phyloP scores from a whole-genome alignment of 768 basidiomycete species.

The Neoboletus magnificus region DNA sequence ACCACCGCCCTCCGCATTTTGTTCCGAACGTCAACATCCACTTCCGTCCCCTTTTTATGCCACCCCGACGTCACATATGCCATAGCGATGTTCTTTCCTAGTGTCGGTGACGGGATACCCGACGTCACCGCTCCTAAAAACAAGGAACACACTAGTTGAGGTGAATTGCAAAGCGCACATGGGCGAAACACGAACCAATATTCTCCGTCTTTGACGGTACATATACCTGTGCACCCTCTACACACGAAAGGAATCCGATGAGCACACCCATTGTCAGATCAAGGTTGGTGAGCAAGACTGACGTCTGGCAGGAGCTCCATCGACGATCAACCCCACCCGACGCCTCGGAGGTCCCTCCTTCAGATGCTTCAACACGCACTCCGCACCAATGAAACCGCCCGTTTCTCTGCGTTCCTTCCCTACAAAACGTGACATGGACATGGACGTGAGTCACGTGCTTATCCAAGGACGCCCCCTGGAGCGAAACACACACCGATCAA shows the following conservation, averaged over 20 bases:
- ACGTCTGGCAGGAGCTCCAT: constrained; percentile 86
- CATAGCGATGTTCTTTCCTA: constrained; percentile 94
- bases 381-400: constrained; percentile 77
- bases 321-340: constrained; percentile 79
- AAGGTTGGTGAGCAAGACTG: constrained; percentile 19
- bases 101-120: constrained; percentile 91
- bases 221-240: constrained; percentile 80
- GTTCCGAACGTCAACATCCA: constrained; percentile 81
- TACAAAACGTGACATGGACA: constrained; percentile 24
- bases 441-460: neutral
- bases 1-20: constrained; percentile 73
- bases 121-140: constrained; percentile 74
- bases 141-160: neutral
- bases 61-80: constrained; percentile 78
- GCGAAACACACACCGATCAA: constrained; percentile 67
- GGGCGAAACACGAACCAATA: constrained; percentile 49
- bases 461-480: neutral
- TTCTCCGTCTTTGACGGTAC: constrained; percentile 49
- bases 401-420: constrained; percentile 78
- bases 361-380: constrained; percentile 67
- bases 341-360: constrained; percentile 74
- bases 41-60: constrained; percentile 88
- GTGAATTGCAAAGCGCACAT: neutral
- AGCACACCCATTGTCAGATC: neutral
- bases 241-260: neutral